A percentile compares a stretch with the other conserved stretches of the same genome.
Conservation (phyloP, 1,284 basidiomycete species). For the Ustilago hordei region DNA sequence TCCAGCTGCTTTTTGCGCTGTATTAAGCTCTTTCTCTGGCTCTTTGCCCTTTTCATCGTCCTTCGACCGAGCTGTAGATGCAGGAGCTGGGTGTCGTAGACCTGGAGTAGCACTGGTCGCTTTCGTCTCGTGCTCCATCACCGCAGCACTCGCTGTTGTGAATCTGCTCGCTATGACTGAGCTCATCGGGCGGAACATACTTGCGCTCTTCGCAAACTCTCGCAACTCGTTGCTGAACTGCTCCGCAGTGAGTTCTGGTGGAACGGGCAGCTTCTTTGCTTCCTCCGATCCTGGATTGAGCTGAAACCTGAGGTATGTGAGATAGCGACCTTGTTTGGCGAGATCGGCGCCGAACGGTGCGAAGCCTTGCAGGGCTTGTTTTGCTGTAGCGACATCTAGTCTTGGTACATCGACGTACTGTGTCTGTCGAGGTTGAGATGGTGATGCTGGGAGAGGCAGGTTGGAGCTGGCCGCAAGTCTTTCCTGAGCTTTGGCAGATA, state of each 20-base stretch:
- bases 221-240: slow-evolving; percentile 83
- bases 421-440: slow-evolving; percentile 39
- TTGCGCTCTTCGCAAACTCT: slow-evolving; percentile 87
- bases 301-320: slow-evolving; percentile 82
- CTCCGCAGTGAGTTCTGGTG: slow-evolving; percentile 73
- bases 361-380: slow-evolving; percentile 87
- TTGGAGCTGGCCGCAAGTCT: slow-evolving; percentile 78
- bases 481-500: slow-evolving; percentile 89
- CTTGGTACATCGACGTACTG: slow-evolving; percentile 74
- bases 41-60: slow-evolving; percentile 69
- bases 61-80: slow-evolving; percentile 21
- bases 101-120: slow-evolving; percentile 72
- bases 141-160: slow-evolving; percentile 75
- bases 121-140: slow-evolving; percentile 66
- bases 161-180: slow-evolving; percentile 94
- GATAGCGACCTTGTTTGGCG: slow-evolving; percentile 86
- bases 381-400: slow-evolving; percentile 81
- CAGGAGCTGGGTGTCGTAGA: slow-evolving; percentile 72
- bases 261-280: slow-evolving; percentile 71
- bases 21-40: slow-evolving; percentile 72
- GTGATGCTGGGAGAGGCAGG: slow-evolving; percentile 43
- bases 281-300: slow-evolving; percentile 71
- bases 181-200: slow-evolving; percentile 89
- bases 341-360: slow-evolving; percentile 86
- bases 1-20: slow-evolving; percentile 82